A percentile compares a stretch with the other conserved stretches of the same genome.
Evolutionary conservation across 192 early-diverging fungal species (phyloP).

Genomic region (Gorgonomyces haynaldii): DNA sequence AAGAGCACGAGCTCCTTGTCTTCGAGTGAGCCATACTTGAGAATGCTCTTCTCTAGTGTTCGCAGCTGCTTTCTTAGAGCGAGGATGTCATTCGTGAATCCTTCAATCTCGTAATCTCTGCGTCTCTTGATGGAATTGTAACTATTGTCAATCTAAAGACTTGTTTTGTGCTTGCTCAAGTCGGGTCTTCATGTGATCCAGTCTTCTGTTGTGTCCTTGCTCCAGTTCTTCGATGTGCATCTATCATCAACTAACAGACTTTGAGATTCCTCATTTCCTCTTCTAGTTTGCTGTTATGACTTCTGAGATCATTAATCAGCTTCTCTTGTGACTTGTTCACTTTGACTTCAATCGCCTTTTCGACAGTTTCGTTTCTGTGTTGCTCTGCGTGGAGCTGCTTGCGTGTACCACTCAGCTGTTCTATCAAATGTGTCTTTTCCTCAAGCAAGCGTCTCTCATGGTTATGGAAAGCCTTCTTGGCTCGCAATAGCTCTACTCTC

Average conservation of each 20-base stretch:
- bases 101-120: constrained; percentile 53
- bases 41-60: constrained; percentile 37
- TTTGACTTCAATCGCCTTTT: constrained; percentile 33
- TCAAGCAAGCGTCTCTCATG: constrained; percentile 34
- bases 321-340: constrained; percentile 24
- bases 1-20: constrained; percentile 42
- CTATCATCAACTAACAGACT: constrained; percentile 11
- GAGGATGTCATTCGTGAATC: constrained; percentile 54
- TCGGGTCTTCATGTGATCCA: constrained; percentile 11
- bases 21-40: constrained; percentile 46
- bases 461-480: constrained; percentile 30
- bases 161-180: constrained; percentile 20
- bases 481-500: constrained; percentile 35
- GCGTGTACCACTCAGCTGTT: constrained; percentile 16
- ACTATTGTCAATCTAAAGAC: constrained; percentile 20
- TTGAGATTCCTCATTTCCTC: constrained; percentile 17
- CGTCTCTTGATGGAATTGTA: constrained; percentile 39
- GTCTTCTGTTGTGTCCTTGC: constrained; percentile 11
- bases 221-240: constrained; percentile 17
- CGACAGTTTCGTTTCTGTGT: constrained; percentile 18
- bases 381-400: constrained; percentile 17
- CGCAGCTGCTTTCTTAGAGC: constrained; percentile 36
- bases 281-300: constrained; percentile 20
- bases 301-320: constrained; percentile 21
- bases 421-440: constrained; percentile 27